phyloP scores from a whole-genome alignment of 106 monocot genomes.

The Cymbidium sinense region DNA sequence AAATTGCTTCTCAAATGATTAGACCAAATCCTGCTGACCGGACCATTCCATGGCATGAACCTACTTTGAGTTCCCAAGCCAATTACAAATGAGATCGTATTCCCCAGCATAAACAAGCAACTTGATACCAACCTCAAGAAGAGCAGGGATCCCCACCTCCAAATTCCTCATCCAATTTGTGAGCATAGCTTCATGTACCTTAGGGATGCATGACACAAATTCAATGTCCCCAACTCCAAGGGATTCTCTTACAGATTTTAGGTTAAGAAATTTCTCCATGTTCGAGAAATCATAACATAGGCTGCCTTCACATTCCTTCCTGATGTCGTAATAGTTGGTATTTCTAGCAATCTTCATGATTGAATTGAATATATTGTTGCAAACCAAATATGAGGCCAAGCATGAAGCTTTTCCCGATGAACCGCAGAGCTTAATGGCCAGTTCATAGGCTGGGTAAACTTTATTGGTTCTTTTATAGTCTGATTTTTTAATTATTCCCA shows the following conservation, averaged over 20 bases:
- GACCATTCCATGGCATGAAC: too few species aligned
- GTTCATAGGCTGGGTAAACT: slow-evolving; percentile 61
- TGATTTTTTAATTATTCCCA: slow-evolving; percentile 46
- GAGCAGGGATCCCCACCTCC: too few species aligned
- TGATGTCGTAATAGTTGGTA: slow-evolving; percentile 69
- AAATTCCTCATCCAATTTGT: too few species aligned
- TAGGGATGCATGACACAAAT: slow-evolving; percentile 84
- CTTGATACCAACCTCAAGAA: too few species aligned
- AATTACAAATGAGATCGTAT: too few species aligned
- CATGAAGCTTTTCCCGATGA: slow-evolving; percentile 24
- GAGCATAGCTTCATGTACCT: slow-evolving; percentile 80
- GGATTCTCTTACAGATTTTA: slow-evolving; percentile 43
- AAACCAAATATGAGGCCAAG: slow-evolving; percentile 37
- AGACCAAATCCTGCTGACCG: slow-evolving; percentile 52
- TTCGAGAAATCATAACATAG: slow-evolving; percentile 97
- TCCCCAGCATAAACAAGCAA: too few species aligned
- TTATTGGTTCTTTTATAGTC: slow-evolving; percentile 65
- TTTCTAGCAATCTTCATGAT: slow-evolving; percentile 35
- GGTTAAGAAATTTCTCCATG: slow-evolving; percentile 86
- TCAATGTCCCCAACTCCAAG: too few species aligned
- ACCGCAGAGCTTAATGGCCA: slow-evolving; percentile 68
- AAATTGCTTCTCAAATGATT: slow-evolving; percentile 38
- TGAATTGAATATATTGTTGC: slow-evolving; percentile 46
- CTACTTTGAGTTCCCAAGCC: too few species aligned
- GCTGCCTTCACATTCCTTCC: too few species aligned